Base-by-base conservation (phyloP, 2,329 filamentous ascomycete species). In the Cordyceps javanica region DNA sequence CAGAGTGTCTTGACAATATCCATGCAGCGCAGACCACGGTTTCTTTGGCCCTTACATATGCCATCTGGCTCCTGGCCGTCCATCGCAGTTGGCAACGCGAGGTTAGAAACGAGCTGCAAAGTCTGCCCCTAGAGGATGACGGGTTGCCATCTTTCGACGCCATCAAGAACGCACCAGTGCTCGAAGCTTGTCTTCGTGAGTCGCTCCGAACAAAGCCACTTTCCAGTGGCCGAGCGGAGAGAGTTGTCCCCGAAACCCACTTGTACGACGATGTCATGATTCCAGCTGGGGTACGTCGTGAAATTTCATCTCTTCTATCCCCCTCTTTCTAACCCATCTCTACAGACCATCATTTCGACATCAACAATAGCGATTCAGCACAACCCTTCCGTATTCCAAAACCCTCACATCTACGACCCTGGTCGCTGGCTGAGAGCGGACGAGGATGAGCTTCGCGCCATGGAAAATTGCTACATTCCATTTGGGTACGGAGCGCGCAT, bases 1-100 rank as follows among this genome's bases (percentile, higher is more conserved):
- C 50, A 14, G 50, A 53, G 38, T 53, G 50, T 32, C 50, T 53
- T 2, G 50, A 53, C 38, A 53, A 53, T n/a, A 53, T 53, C n/a
- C 50, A 53, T 16, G 50, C 50, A 11, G 50, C 50, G 10, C 50
- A 53, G 36, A 53, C 50, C 10, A 53, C 50, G 2, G 50, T 53
- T 4, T 53, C 50, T 3, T n/a, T 53, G n/a, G 38, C 50, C 16
- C 36, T 53, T 3, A 53, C 50, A 16, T 42, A 42, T 25, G 39
- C 50, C 16, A 32, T 53, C 38, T 53, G 50, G 50, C 50, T 53
- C 2, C 26, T 53, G 11, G 50, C 50, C n/a, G 50, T 53, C 1
- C 38, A 53, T 38, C 50, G 50, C 38, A 53, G 50, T 38, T 53
- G 50, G 50, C 50, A 53, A 13, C 50, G 50, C 38, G 26, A 53